Evolutionary conservation across 108 stramenopile species (phyloP), one percentile per base, ranked within the genome.

Genomic region (Bacterosira constricta): DNA sequence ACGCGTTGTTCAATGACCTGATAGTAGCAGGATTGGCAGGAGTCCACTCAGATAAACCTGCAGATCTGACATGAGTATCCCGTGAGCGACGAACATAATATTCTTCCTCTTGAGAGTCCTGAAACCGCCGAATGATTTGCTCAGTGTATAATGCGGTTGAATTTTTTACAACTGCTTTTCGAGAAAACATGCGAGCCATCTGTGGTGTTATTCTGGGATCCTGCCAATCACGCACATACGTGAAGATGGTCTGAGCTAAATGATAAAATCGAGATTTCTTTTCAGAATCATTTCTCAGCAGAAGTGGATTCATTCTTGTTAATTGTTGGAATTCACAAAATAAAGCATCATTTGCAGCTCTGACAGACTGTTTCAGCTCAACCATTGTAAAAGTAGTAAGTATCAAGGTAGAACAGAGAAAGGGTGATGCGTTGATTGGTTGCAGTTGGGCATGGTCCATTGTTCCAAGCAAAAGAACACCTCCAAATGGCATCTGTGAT

Each of bases 391-490:
- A 71, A 25, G 60, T 58, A 31, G 70, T 21, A 12, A 70, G 3
- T 2, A 70, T 50, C 23, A 58, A 45, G 25, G n/a, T 10, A 32
- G 23, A 20, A 38, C 50, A 15, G 10, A 71, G 23, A 23, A 71
- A 30, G 9, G 70, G 70, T 5, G 39, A 15, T 31, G 61, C 72
- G 31, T 64, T 39, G 8, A 73, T 64, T 20, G 63, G 32, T 32
- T 53, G 54, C 7, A 42, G 18, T 39, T 73, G 72, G 17, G 47
- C 35, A 18, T 64, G 62, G 35, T 73, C 72, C 25, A 73, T 55
- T 6, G 36, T 64, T 3, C 62, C 72, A 25, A 63, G 29, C 13
- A 73, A 44, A n/a, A 73, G 42, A 6, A 73, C 72, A 1, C 72
- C 72, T 18, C 72, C 72, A 57, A 73, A 73, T 2, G 63, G 63